phyloP scores from a whole-genome alignment of 2,329 filamentous ascomycete species.

The Nemania serpens region DNA sequence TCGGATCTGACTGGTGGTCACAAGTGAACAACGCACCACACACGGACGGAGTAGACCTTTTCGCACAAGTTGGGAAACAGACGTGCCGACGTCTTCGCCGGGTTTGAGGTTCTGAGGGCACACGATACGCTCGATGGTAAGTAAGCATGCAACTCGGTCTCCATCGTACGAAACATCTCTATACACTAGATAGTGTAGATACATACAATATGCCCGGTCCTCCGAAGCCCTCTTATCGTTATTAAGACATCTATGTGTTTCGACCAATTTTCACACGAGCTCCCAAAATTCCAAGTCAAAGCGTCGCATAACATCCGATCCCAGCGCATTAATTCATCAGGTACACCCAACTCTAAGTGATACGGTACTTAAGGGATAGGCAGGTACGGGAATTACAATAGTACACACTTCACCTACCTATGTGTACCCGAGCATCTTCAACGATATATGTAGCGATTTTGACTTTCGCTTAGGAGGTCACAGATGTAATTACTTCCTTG shows the following conservation, averaged over 20 bases:
- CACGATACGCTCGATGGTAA: constrained; percentile 9
- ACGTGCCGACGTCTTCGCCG: constrained; percentile 15
- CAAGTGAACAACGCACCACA: constrained; percentile 30
- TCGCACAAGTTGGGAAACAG: constrained; percentile 19
- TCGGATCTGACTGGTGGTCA: constrained; percentile 18
- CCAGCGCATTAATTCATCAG: background rate
- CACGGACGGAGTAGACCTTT: constrained; percentile 19
- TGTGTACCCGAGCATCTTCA: background rate
- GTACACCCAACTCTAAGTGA: background rate
- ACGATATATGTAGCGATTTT: constrained; percentile 3
- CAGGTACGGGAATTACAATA: too few relatives aligned
- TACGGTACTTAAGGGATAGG: too few relatives aligned
- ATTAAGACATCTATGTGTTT: constrained; percentile 15
- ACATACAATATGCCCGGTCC: constrained; percentile 7
- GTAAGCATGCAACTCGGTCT: constrained; percentile 11
- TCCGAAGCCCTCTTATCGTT: constrained; percentile 13
- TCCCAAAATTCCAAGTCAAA: constrained; percentile 10
- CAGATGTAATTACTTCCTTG: constrained; percentile 11
- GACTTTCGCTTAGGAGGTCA: constrained; percentile 13
- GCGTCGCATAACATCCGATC: constrained; percentile 10
- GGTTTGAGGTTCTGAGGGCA: constrained; percentile 1
- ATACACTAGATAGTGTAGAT: constrained; percentile 7
- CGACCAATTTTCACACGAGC: background rate
- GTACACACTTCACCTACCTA: background rate
- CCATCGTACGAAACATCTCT: constrained; percentile 6